These are phyloP conservation scores for Trichoderma cornu-damae DNA, from an alignment of 2,329 filamentous ascomycete species.

Conservation along the genomic window DNA sequence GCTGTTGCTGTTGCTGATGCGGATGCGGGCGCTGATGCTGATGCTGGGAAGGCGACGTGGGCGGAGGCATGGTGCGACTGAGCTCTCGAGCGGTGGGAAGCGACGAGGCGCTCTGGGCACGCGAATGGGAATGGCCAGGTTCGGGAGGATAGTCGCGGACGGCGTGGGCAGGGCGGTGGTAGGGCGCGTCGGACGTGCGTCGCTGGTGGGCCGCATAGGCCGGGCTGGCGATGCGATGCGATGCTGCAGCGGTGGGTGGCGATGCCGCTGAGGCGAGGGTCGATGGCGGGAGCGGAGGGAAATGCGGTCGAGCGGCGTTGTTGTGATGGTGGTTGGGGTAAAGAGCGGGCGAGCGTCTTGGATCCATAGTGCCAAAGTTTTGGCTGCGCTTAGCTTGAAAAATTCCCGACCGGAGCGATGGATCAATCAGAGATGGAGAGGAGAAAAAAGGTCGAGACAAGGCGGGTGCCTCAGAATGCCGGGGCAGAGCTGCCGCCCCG, in stretches of 20 bases:
- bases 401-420: conserved; percentile 10
- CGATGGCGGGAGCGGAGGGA: conserved; percentile 8
- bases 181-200: conserved; percentile 42
- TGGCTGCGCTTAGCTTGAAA: conserved; percentile 20
- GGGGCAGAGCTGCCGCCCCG: conserved; percentile 1
- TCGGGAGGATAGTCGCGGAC: conserved; percentile 30
- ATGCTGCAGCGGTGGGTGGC: conserved; percentile 21
- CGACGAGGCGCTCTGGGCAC: conserved; percentile 42
- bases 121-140: conserved; percentile 38
- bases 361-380: conserved; percentile 21
- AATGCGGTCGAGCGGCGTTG: neutral
- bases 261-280: conserved; percentile 21
- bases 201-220: conserved; percentile 34
- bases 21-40: conserved; percentile 31
- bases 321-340: conserved; percentile 16
- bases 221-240: conserved; percentile 19
- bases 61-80: conserved; percentile 44
- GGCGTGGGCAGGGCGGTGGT: conserved; percentile 32
- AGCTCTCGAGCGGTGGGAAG: conserved; percentile 35
- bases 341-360: conserved; percentile 19
- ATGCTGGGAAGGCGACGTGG: conserved; percentile 36
- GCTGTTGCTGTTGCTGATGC: conserved; percentile 29
- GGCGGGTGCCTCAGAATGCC: neutral
- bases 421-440: conserved; percentile 18
- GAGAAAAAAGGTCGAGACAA: neutral